phyloP scores from a whole-genome alignment of 2,329 filamentous ascomycete species.

The Fusarium tricinctum region DNA sequence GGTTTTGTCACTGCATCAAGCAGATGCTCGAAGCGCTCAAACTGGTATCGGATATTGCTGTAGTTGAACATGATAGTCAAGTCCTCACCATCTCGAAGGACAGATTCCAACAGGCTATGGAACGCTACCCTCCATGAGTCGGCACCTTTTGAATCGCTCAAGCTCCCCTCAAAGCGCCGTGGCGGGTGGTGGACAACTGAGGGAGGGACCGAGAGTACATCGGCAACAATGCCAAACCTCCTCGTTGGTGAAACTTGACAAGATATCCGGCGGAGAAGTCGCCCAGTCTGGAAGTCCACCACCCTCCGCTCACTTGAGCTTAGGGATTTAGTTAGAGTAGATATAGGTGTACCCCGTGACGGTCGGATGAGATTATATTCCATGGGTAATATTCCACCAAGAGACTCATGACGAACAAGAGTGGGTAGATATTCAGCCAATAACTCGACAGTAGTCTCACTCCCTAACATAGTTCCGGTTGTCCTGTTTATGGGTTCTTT shows the following conservation, averaged over 20 bases:
- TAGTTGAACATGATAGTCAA: constrained; percentile 71
- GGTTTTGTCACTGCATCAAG: constrained; percentile 67
- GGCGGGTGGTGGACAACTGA: constrained; percentile 30
- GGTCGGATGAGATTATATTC: constrained; percentile 62
- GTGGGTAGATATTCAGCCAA: constrained; percentile 57
- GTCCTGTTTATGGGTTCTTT: constrained; percentile 14
- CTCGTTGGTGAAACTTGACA: constrained; percentile 60
- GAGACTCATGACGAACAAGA: constrained; percentile 57
- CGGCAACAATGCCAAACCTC: constrained; percentile 60
- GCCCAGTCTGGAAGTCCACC: constrained; percentile 64
- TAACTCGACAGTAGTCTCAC: constrained; percentile 9
- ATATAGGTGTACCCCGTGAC: constrained; percentile 56
- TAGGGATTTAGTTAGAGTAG: constrained; percentile 54
- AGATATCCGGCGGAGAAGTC: constrained; percentile 61
- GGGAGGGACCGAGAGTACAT: constrained; percentile 46
- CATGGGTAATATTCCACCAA: constrained; percentile 49
- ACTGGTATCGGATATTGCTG: constrained; percentile 66
- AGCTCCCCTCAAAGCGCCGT: constrained; percentile 43
- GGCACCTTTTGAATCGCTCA: constrained; percentile 45
- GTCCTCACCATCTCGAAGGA: constrained; percentile 72
- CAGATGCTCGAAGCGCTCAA: constrained; percentile 62
- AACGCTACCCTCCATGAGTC: constrained; percentile 70
- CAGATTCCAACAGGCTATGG: constrained; percentile 67
- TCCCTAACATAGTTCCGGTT: neutral
- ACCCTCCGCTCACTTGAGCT: constrained; percentile 53